phyloP scores from a whole-genome alignment of 192 early-diverging fungal genomes.

The Rhizoclosmatium sp. region DNA sequence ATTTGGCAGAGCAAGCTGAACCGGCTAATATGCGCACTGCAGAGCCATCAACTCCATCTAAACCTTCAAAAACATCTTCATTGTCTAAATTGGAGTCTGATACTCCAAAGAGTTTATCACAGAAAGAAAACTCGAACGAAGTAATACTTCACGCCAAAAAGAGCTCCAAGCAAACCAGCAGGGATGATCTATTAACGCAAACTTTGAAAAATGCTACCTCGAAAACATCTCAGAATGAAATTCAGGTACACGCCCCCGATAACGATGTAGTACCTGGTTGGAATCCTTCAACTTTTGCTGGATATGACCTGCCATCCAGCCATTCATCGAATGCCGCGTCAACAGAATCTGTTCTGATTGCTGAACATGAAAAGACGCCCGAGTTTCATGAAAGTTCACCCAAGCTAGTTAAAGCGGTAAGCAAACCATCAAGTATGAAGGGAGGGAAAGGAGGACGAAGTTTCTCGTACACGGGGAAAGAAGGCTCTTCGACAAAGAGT shows the following conservation, averaged over 20 bases:
- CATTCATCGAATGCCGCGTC: slow-evolving; percentile 6
- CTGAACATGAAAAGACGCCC: background rate
- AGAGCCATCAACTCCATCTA: no score
- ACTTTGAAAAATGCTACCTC: no score
- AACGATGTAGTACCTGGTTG: slow-evolving; percentile 1
- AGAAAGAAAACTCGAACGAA: no score
- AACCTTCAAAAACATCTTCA: no score
- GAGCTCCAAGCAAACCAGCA: no score
- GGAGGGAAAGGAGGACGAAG: background rate
- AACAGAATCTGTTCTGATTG: slow-evolving; percentile 3
- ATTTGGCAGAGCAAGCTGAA: no score
- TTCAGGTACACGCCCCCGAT: background rate
- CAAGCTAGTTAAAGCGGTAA: background rate
- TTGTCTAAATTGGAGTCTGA: no score
- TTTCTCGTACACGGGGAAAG: background rate
- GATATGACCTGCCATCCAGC: background rate
- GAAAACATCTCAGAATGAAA: no score
- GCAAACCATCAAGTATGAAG: slow-evolving; percentile 22
- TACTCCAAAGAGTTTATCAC: no score
- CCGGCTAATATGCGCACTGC: no score
- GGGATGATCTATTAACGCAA: no score
- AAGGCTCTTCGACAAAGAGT: slow-evolving; percentile 1
- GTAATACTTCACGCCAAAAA: no score
- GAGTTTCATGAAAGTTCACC: background rate
- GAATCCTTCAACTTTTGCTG: background rate